These are phyloP conservation scores for Helicostylum pulchrum DNA, from an alignment of 192 early-diverging fungal genomes.

Conservation along the genomic window DNA sequence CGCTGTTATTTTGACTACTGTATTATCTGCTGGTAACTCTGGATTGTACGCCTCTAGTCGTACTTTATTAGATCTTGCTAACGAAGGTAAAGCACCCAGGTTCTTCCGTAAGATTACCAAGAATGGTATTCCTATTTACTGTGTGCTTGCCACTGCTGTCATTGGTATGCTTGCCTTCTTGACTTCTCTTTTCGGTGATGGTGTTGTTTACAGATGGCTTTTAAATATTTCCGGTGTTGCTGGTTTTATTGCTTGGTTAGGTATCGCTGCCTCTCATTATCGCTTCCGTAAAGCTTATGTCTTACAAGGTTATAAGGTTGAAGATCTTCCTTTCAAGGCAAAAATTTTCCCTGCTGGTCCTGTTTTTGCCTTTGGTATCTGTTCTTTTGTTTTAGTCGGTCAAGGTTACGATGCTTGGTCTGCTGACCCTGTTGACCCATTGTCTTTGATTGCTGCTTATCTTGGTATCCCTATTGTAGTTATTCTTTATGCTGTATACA, in stretches of 20 bases:
- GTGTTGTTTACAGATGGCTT: slow-evolving; percentile 63
- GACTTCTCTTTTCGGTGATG: slow-evolving; percentile 49
- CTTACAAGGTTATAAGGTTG: slow-evolving; percentile 60
- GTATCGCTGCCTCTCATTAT: slow-evolving; percentile 78
- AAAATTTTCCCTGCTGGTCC: slow-evolving; percentile 71
- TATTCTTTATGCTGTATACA: slow-evolving; percentile 61
- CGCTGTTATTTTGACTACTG: slow-evolving; percentile 66
- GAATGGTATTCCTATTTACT: slow-evolving; percentile 61
- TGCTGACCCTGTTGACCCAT: slow-evolving; percentile 42
- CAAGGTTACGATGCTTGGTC: slow-evolving; percentile 58
- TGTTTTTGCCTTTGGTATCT: slow-evolving; percentile 59
- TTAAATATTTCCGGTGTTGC: slow-evolving; percentile 72
- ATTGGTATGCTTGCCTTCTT: slow-evolving; percentile 62
- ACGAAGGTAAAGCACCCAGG: slow-evolving; percentile 60
- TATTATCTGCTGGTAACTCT: slow-evolving; percentile 73
- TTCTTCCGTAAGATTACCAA: slow-evolving; percentile 46
- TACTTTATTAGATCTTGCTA: slow-evolving; percentile 59
- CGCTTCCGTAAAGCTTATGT: slow-evolving; percentile 82
- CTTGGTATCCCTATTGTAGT: slow-evolving; percentile 66
- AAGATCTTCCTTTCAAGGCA: slow-evolving; percentile 69
- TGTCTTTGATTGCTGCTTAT: slow-evolving; percentile 59
- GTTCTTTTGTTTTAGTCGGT: slow-evolving; percentile 57
- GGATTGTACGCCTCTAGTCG: slow-evolving; percentile 68
- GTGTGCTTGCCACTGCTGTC: slow-evolving; percentile 47
- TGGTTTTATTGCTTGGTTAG: slow-evolving; percentile 84